Percentiles rank a stretch among this genome's conserved stretches.
phyloP scores from a whole-genome alignment of 331 rosid genomes.

The Acacia pycnantha region DNA sequence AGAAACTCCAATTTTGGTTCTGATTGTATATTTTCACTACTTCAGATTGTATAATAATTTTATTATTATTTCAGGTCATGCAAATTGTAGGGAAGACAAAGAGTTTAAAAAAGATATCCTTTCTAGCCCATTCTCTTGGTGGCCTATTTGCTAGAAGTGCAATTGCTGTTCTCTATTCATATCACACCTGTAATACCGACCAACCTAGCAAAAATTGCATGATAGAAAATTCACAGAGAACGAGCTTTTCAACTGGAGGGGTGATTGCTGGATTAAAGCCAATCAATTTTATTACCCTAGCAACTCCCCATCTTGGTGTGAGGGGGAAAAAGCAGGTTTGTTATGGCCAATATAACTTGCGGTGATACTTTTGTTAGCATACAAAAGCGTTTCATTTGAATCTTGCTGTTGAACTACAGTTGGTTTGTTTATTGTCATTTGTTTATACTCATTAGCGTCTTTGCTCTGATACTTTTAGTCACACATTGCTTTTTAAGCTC shows the following conservation, averaged over 20 bases:
- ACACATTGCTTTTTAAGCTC: neutral
- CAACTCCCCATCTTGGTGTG: slow-evolving; percentile 78
- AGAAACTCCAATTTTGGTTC: neutral
- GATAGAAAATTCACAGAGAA: slow-evolving; percentile 28
- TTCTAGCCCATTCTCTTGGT: slow-evolving; percentile 83
- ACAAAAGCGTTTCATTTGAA: neutral
- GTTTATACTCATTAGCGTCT: neutral
- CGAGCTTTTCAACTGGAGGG: slow-evolving; percentile 36
- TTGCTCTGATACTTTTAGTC: neutral
- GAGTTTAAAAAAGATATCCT: slow-evolving; percentile 65
- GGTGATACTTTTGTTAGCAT: slow-evolving; percentile 3
- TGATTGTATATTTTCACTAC: slow-evolving; percentile 1
- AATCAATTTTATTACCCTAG: slow-evolving; percentile 64
- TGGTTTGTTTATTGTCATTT: neutral
- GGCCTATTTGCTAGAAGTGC: slow-evolving; percentile 80
- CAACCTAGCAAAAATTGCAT: slow-evolving; percentile 25
- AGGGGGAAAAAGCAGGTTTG: slow-evolving; percentile 75
- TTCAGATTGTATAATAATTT: slow-evolving; percentile 16
- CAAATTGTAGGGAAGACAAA: slow-evolving; percentile 58
- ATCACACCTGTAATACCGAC: slow-evolving; percentile 20
- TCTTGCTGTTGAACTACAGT: slow-evolving; percentile 6
- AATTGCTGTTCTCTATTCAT: slow-evolving; percentile 56
- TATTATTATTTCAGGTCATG: slow-evolving; percentile 45
- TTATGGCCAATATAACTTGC: slow-evolving; percentile 9
- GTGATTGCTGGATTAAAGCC: slow-evolving; percentile 67